Percentiles rank a stretch among this genome's conserved stretches.
Conservation (phyloP, 768 basidiomycete species). For the Lentinula edodes region DNA sequence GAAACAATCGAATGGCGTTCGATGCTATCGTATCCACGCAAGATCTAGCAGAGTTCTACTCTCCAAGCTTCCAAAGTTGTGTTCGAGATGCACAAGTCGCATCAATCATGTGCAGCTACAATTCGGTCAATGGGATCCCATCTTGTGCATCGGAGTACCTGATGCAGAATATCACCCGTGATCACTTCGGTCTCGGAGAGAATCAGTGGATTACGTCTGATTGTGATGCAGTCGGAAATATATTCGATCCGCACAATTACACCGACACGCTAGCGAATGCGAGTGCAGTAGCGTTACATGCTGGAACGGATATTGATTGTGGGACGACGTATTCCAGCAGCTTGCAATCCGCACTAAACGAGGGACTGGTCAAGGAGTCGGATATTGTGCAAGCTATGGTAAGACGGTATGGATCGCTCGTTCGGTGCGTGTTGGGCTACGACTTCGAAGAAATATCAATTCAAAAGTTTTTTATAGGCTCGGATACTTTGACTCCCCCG, state of each 20-base stretch:
- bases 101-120: constrained; percentile 62
- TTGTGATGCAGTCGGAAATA: constrained; percentile 49
- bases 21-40: constrained; percentile 49
- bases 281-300: constrained; percentile 43
- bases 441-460: neutral
- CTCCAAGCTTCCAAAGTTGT: constrained; percentile 51
- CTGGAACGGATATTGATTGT: constrained; percentile 53
- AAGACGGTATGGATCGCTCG: constrained; percentile 47
- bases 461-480: constrained; percentile 27
- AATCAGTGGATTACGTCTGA: constrained; percentile 53
- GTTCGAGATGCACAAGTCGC: constrained; percentile 57
- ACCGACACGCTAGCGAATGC: constrained; percentile 39
- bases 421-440: constrained; percentile 31
- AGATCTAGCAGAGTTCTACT: constrained; percentile 45
- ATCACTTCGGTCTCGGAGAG: constrained; percentile 45
- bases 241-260: constrained; percentile 46
- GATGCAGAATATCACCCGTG: constrained; percentile 45
- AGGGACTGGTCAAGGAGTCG: constrained; percentile 37
- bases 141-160: constrained; percentile 50
- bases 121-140: constrained; percentile 55
- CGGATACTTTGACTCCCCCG: constrained; percentile 52
- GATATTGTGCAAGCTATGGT: constrained; percentile 38
- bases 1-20: constrained; percentile 42
- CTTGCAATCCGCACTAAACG: constrained; percentile 42
- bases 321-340: constrained; percentile 40